Percentiles rank a stretch among this genome's conserved stretches.
phyloP scores from a whole-genome alignment of 305 asterid genomes.

The Fraxinus nigra region DNA sequence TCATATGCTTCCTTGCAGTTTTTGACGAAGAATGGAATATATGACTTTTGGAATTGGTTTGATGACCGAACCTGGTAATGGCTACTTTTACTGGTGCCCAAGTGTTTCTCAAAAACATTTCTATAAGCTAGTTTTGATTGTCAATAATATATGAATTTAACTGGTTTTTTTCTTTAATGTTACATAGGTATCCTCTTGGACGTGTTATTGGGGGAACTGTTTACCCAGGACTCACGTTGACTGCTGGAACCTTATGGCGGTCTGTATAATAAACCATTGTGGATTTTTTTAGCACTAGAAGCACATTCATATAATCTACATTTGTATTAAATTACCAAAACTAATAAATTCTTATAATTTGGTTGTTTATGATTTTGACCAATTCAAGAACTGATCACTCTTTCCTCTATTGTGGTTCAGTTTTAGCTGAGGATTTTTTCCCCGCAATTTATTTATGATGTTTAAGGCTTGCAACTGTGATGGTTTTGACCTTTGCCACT shows the following conservation, averaged over 20 bases:
- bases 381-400: slow-evolving; percentile 5
- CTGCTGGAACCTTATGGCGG: slow-evolving; percentile 99
- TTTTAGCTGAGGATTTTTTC: background rate
- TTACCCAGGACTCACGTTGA: slow-evolving; percentile 95
- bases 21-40: slow-evolving; percentile 87
- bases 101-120: background rate
- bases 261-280: slow-evolving; percentile 28
- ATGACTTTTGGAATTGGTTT: slow-evolving; percentile 99
- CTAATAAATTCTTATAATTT: background rate
- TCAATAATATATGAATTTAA: slow-evolving; percentile 1
- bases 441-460: background rate
- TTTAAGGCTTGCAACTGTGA: slow-evolving; percentile 1
- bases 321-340: slow-evolving; percentile 13
- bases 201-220: slow-evolving; percentile 99
- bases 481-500: slow-evolving; percentile 25
- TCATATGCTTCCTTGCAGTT: slow-evolving; percentile 53
- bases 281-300: slow-evolving; percentile 9
- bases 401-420: background rate
- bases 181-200: slow-evolving; percentile 95
- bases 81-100: slow-evolving; percentile 15
- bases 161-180: slow-evolving; percentile 27
- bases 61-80: slow-evolving; percentile 98
- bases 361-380: background rate
- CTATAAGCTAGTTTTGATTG: slow-evolving; percentile 6
- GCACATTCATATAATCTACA: background rate